Conservation (phyloP, 345 rosid species). For the Anastatica hierochuntica region DNA sequence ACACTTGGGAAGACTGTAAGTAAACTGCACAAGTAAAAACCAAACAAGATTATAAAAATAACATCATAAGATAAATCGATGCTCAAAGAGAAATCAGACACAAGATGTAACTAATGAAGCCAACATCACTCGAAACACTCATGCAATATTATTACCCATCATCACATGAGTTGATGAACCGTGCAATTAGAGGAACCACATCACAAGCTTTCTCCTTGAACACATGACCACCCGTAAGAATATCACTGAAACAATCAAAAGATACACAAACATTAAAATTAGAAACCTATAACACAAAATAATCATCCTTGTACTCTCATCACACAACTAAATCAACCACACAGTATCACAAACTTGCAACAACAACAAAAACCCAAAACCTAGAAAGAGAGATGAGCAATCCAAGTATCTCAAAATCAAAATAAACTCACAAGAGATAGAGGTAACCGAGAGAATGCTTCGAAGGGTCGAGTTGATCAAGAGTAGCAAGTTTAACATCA, state of each 20-base stretch:
- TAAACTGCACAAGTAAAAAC: slow-evolving; percentile 41
- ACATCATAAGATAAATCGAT: slow-evolving; percentile 2
- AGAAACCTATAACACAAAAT: neutral
- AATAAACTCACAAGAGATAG: slow-evolving; percentile 43
- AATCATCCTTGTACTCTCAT: too few species aligned
- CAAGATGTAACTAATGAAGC: neutral
- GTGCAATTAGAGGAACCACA: neutral
- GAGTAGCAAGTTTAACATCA: slow-evolving; percentile 32
- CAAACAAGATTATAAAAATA: slow-evolving; percentile 14
- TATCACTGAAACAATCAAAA: neutral
- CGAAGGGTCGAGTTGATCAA: slow-evolving; percentile 61
- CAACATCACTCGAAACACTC: slow-evolving; percentile 7
- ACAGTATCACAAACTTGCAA: neutral
- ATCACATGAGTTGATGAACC: neutral
- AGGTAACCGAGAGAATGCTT: slow-evolving; percentile 72
- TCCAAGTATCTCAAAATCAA: neutral
- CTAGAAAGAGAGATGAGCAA: neutral
- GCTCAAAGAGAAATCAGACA: slow-evolving; percentile 2
- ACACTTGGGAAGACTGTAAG: slow-evolving; percentile 70
- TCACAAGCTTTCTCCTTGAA: slow-evolving; percentile 39
- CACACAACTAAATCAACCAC: neutral
- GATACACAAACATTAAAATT: neutral
- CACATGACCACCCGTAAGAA: neutral
- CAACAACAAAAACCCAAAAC: neutral
- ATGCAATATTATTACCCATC: neutral